These are phyloP conservation scores for Komagataella mondaviorum DNA, from an alignment of 805 yeast genomes.

Conservation along the genomic window DNA sequence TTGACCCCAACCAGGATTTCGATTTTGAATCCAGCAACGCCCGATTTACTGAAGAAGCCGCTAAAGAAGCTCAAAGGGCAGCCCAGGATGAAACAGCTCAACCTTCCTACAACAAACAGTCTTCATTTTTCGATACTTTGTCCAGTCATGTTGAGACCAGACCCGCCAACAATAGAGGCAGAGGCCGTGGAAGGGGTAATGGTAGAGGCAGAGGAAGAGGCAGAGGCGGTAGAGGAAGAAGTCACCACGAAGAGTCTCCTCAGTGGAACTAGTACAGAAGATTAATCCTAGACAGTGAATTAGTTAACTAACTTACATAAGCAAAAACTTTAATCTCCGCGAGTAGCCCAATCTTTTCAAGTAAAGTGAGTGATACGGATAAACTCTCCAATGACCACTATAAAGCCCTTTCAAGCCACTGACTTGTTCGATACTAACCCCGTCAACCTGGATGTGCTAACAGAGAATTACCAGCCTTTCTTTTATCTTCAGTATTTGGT, in stretches of 20 bases:
- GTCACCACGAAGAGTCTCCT: constrained; percentile 2
- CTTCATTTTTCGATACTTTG: constrained; percentile 82
- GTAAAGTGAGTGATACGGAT: not conserved
- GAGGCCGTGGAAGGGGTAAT: constrained; percentile 29
- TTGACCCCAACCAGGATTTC: constrained; percentile 28
- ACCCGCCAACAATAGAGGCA: constrained; percentile 13
- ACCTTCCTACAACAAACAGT: constrained; percentile 49
- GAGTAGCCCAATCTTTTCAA: not conserved
- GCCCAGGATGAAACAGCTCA: constrained; percentile 10
- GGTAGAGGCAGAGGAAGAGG: constrained; percentile 24
- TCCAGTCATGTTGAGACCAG: constrained; percentile 49
- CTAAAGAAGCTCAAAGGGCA: constrained; percentile 15
- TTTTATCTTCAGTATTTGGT: constrained; percentile 77
- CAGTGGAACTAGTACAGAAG: not conserved
- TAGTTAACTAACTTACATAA: not conserved
- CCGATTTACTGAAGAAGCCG: constrained; percentile 40
- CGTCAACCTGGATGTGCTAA: constrained; percentile 76
- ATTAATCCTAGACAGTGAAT: not conserved
- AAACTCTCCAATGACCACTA: constrained; percentile 60
- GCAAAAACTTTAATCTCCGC: not conserved
- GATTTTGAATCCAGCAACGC: constrained; percentile 71
- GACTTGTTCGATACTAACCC: constrained; percentile 65
- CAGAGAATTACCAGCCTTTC: constrained; percentile 79
- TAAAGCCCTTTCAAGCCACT: constrained; percentile 77
- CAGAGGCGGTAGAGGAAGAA: constrained; percentile 17